A percentile compares a stretch with the other conserved stretches of the same genome.
Conservation (phyloP, 192 early-diverging fungal genomes). For the Pilobolus umbonatus region DNA sequence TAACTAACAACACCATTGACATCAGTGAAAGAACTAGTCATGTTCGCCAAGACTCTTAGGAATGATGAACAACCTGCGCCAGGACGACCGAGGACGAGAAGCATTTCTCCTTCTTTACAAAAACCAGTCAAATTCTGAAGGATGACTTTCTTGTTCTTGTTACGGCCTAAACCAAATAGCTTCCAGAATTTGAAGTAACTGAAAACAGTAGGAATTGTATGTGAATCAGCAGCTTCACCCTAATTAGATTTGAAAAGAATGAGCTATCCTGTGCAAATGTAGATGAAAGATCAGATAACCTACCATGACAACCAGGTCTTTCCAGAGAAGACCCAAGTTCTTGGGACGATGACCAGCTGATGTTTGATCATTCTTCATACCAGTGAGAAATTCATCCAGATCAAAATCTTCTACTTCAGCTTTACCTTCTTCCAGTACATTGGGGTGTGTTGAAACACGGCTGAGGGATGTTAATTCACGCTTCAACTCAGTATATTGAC, state of each 20-base stretch:
- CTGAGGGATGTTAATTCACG: constrained; percentile 29
- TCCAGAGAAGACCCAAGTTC: constrained; percentile 30
- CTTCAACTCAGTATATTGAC: constrained; percentile 23
- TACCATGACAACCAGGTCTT: constrained; percentile 26
- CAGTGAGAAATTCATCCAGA: constrained; percentile 22
- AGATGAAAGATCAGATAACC: background rate
- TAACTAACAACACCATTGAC: constrained; percentile 57
- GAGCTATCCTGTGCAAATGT: background rate
- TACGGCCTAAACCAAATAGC: constrained; percentile 8
- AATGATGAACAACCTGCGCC: constrained; percentile 65
- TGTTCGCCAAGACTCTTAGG: constrained; percentile 58
- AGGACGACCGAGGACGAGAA: constrained; percentile 64
- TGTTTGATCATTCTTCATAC: background rate
- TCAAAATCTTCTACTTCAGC: constrained; percentile 20
- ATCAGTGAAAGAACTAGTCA: constrained; percentile 44
- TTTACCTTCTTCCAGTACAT: constrained; percentile 24
- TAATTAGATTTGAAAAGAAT: constrained; percentile 1
- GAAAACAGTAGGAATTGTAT: constrained; percentile 26
- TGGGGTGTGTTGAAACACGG: constrained; percentile 14
- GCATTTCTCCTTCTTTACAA: constrained; percentile 68
- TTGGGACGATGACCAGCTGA: constrained; percentile 26
- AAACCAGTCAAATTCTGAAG: constrained; percentile 59
- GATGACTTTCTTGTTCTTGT: constrained; percentile 36
- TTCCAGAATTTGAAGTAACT: constrained; percentile 28
- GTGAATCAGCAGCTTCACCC: constrained; percentile 32